These are phyloP conservation scores for Colletotrichum euphorbiae DNA, from an alignment of 2,329 filamentous ascomycete species.

Conservation along the genomic window DNA sequence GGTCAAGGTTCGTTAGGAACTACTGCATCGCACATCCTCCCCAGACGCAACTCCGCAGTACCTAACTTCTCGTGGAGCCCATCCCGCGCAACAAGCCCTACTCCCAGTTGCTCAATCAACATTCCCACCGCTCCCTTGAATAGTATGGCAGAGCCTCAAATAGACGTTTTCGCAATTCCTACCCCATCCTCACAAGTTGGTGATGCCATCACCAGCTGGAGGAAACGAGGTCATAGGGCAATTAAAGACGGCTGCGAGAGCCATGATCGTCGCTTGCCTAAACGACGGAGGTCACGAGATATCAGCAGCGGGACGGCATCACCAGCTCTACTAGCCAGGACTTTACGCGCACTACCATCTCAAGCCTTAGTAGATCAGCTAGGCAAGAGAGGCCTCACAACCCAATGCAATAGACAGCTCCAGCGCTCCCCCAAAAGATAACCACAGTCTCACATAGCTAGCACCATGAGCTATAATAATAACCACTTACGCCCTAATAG, in stretches of 20 bases:
- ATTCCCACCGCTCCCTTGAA: not conserved
- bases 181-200: not conserved
- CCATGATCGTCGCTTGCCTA: not conserved
- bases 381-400: no score
- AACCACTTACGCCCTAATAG: no score
- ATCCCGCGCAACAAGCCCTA: not conserved
- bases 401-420: no score
- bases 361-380: not conserved
- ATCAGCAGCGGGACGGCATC: not conserved
- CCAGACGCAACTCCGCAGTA: not conserved
- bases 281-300: not conserved
- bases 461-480: no score
- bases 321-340: constrained; percentile 11
- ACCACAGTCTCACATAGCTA: no score
- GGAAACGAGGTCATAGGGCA: not conserved
- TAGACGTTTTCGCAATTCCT: constrained; percentile 11
- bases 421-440: no score
- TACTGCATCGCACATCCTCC: not conserved
- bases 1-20: not conserved
- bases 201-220: not conserved
- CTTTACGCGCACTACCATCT: constrained; percentile 4
- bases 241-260: not conserved
- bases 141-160: not conserved
- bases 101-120: not conserved
- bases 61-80: not conserved